phyloP scores from a whole-genome alignment of 441 rosid genomes.

The Bruguiera hainesii region DNA sequence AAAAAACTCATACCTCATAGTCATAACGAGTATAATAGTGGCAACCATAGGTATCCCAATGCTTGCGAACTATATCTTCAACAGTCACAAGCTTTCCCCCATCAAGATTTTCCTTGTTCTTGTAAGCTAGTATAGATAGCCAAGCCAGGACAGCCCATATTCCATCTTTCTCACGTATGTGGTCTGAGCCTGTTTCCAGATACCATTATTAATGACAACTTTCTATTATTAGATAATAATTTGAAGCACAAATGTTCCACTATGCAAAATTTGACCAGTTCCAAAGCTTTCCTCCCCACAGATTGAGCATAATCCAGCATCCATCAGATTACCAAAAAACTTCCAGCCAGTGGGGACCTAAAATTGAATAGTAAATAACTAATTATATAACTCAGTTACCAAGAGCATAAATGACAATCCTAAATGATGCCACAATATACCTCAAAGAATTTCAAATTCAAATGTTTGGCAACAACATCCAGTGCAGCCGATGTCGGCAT shows the following conservation, averaged over 20 bases:
- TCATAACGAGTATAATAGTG: constrained; percentile 97
- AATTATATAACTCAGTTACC: constrained; percentile 3
- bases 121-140: constrained; percentile 87
- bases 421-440: constrained; percentile 31
- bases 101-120: constrained; percentile 60
- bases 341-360: constrained; percentile 99
- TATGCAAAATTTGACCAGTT: constrained; percentile 51
- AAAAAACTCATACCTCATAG: constrained; percentile 62
- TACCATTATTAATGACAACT: constrained; percentile 14
- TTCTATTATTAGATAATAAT: background rate
- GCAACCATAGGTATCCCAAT: constrained; percentile 91
- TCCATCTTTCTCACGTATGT: constrained; percentile 96
- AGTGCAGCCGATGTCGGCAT: constrained; percentile 99
- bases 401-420: constrained; percentile 9
- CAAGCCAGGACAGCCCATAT: constrained; percentile 99
- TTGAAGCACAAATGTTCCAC: constrained; percentile 1
- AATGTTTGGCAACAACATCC: constrained; percentile 84
- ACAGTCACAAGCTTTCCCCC: constrained; percentile 80
- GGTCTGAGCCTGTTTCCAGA: constrained; percentile 76
- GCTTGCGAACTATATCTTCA: constrained; percentile 89
- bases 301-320: constrained; percentile 88
- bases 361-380: constrained; percentile 19
- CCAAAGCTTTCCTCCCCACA: constrained; percentile 99
- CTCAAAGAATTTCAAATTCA: constrained; percentile 94
- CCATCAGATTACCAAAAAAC: constrained; percentile 98